A percentile compares a stretch with the other conserved stretches of the same genome.
phyloP scores from a whole-genome alignment of 2,329 filamentous ascomycete species.

The Peltaster fructicola region DNA sequence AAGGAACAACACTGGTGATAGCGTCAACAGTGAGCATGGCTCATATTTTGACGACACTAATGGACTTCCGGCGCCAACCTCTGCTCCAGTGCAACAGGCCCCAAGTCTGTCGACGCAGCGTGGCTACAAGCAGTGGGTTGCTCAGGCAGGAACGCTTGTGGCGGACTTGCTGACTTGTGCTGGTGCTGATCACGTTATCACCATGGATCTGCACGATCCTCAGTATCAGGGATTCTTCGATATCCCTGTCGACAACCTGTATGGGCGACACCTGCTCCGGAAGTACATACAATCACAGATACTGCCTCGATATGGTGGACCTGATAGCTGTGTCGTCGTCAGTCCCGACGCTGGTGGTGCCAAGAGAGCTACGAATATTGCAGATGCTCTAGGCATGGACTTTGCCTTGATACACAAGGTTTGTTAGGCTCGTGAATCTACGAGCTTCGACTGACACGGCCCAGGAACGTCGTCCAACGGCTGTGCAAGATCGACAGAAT shows the following conservation, averaged over 20 bases:
- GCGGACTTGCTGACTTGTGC: constrained; percentile 90
- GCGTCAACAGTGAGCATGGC: constrained; percentile 13
- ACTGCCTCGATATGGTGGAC: constrained; percentile 53
- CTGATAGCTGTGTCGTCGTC: constrained; percentile 50
- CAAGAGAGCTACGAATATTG: constrained; percentile 88
- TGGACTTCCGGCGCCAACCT: constrained; percentile 4
- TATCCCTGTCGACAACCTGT: constrained; percentile 94
- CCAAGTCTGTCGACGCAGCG: constrained; percentile 51
- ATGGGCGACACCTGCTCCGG: constrained; percentile 57
- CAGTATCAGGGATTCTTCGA: constrained; percentile 99
- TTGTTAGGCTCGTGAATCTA: constrained; percentile 16
- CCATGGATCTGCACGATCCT: constrained; percentile 89
- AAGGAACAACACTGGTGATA: constrained; percentile 18
- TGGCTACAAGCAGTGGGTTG: constrained; percentile 97
- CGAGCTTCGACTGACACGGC: constrained; percentile 5
- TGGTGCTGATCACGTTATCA: constrained; percentile 91
- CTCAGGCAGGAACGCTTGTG: constrained; percentile 85
- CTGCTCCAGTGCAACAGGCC: constrained; percentile 44
- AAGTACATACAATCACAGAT: constrained; percentile 64
- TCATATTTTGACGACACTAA: not conserved
- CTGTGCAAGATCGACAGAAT: constrained; percentile 65
- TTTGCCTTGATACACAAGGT: constrained; percentile 98
- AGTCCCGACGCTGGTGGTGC: constrained; percentile 92
- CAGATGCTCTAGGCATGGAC: constrained; percentile 79
- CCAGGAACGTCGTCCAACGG: constrained; percentile 74